phyloP scores from a whole-genome alignment of 2,329 filamentous ascomycete genomes.

The Paracoccidioides brasiliensis region DNA sequence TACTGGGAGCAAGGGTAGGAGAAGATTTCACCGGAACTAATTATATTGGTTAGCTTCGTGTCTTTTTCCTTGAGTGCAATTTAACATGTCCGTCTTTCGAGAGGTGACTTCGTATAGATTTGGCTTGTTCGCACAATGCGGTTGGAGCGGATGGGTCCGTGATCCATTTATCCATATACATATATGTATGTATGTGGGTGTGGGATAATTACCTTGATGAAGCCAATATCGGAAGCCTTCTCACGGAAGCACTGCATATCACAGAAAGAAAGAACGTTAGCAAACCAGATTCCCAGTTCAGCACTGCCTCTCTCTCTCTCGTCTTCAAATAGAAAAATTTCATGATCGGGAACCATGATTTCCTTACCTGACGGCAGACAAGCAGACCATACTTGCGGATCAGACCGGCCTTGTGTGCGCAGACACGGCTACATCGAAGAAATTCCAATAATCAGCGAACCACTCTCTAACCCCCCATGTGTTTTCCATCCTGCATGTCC shows the following conservation, averaged over 20 bases:
- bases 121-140: neutral
- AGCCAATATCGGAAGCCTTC: conserved; percentile 55
- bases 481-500: conserved; percentile 6
- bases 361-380: conserved; percentile 44
- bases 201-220: conserved; percentile 44
- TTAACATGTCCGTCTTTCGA: neutral
- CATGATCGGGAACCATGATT: neutral
- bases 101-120: too few relatives aligned
- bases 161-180: neutral
- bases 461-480: conserved; percentile 10
- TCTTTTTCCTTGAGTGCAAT: neutral
- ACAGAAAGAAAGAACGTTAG: conserved; percentile 2
- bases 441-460: neutral
- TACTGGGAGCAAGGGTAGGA: neutral
- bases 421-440: conserved; percentile 50
- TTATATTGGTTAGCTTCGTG: neutral
- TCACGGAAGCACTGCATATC: conserved; percentile 50
- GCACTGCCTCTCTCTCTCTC: neutral
- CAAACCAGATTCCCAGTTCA: neutral
- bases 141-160: neutral
- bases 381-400: conserved; percentile 99
- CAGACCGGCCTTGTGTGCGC: conserved; percentile 94
- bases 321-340: neutral
- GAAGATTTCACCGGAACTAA: conserved; percentile 9
- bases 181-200: too few relatives aligned